Evolutionary conservation across 371 early-diverging fungal genomes (phyloP), one percentile per base, ranked within the genome.

Genomic region (Mortierella sp.): DNA sequence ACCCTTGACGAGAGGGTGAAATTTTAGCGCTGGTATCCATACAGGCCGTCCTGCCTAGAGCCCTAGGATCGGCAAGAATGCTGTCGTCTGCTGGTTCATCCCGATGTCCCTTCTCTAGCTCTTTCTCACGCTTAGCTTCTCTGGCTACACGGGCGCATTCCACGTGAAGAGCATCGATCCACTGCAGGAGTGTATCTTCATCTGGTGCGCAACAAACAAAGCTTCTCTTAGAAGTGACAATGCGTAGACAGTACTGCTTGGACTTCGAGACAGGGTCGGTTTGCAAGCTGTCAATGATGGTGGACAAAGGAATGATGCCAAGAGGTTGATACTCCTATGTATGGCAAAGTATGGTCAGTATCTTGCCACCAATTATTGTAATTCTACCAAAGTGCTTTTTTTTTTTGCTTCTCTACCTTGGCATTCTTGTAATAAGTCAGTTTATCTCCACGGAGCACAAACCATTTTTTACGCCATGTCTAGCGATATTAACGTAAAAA

Each of bases 381-480:
- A n/a, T 49, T n/a, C 49, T 23, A n/a, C n/a, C 19, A 49, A 22
- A 6, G 23, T 1, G n/a, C 3, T 49, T 49, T n/a, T 23, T n/a
- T 49, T 6, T 9, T 26, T 7, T 53, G 28, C 28, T 9, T 13
- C 12, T 69, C 63, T 86, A 91, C 92, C 85, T 91, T 91, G 29
- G 89, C 88, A 70, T 96, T 90, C 78, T 95, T 94, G 83, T 96
- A 96, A 72, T 90, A 92, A 6, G 89, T 85, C 51, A 96, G 76
- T n/a, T 88, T 89, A 57, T 91, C 92, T 42, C 89, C 89, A 42
- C 95, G 83, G 12, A 96, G 75, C 10, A 95, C 96, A 84, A 94
- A 94, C 95, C 94, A 96, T 29, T 93, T 88, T 70, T 91, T 92
- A 78, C 92, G 90, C 96, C 96, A 96, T 23, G 88, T 86, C 90